These are phyloP conservation scores for Paecilomyces sp. DNA, from an alignment of 2,329 filamentous ascomycete species.

Conservation along the genomic window DNA sequence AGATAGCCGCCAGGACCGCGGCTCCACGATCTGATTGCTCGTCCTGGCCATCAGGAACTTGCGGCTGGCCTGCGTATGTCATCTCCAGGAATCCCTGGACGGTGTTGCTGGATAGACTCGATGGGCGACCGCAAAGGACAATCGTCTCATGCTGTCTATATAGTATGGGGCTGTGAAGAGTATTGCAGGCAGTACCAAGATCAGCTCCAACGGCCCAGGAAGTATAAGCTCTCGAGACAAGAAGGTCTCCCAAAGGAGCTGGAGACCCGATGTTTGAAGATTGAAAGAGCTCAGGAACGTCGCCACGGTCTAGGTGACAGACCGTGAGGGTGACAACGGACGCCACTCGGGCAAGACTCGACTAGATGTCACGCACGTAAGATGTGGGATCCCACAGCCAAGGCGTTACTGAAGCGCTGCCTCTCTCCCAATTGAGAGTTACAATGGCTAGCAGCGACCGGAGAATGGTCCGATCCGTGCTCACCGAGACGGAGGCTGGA, in stretches of 20 bases:
- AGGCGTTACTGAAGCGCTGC: not conserved
- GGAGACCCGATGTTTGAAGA: not conserved
- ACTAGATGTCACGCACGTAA: not conserved
- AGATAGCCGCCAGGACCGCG: conserved; percentile 1
- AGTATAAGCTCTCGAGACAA: not conserved
- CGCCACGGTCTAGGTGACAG: not conserved
- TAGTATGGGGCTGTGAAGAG: not conserved
- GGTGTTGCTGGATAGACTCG: not conserved
- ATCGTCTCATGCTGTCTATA: not conserved
- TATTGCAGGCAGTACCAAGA: not conserved
- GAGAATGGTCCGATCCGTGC: not conserved
- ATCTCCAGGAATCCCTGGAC: not conserved
- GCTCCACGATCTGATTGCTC: not conserved
- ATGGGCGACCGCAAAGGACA: not conserved
- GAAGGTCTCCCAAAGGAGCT: not conserved
- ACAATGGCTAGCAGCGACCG: not conserved
- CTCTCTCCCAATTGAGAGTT: not conserved
- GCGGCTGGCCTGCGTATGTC: not conserved
- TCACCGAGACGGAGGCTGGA: not conserved
- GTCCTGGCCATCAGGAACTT: not conserved
- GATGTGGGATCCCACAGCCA: not conserved
- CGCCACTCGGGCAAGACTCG: not conserved
- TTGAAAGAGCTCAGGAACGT: not conserved
- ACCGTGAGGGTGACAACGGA: not conserved
- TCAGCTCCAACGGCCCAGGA: not conserved